phyloP scores from a whole-genome alignment of 2,329 filamentous ascomycete genomes.

The Ophiostoma triangulosporum region DNA sequence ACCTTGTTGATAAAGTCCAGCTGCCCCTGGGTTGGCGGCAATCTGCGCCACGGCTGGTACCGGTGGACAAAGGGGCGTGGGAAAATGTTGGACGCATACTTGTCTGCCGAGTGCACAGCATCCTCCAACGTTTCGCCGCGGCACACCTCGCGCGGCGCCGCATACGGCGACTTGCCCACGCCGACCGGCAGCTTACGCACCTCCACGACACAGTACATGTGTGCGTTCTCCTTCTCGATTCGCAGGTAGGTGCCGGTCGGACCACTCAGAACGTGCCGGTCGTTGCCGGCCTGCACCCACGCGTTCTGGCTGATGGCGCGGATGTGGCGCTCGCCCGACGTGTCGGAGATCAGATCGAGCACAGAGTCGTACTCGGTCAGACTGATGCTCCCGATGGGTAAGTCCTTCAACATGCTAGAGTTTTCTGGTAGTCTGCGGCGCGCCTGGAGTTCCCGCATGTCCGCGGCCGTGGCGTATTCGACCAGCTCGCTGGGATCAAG shows the following conservation, averaged over 20 bases:
- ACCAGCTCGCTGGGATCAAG: conserved; percentile 73
- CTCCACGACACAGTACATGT: conserved; percentile 32
- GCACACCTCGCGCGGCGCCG: conserved; percentile 55
- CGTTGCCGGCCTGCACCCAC: conserved; percentile 68
- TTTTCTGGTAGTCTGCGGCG: no score
- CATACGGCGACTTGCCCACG: conserved; percentile 43
- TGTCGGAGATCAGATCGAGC: conserved; percentile 79
- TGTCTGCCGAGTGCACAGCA: conserved; percentile 76
- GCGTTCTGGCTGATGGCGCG: conserved; percentile 58
- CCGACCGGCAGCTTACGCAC: conserved; percentile 32
- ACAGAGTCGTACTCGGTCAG: conserved; percentile 89
- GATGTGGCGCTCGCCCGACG: conserved; percentile 65
- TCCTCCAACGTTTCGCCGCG: conserved; percentile 52
- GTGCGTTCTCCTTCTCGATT: conserved; percentile 26
- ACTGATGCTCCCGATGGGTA: conserved; percentile 37
- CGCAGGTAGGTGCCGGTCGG: conserved; percentile 48
- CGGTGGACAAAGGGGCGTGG: conserved; percentile 53
- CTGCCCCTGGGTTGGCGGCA: conserved; percentile 50
- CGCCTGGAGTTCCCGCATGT: conserved; percentile 48
- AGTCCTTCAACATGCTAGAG: no score
- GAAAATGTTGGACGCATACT: conserved; percentile 55
- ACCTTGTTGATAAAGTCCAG: conserved; percentile 57
- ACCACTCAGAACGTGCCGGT: conserved; percentile 58
- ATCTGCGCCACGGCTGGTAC: conserved; percentile 54
- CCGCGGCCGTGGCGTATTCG: conserved; percentile 46